These are phyloP conservation scores for Chrysanthemum lavandulifolium DNA, from an alignment of 129 eudicot genomes.

Conservation along the genomic window DNA sequence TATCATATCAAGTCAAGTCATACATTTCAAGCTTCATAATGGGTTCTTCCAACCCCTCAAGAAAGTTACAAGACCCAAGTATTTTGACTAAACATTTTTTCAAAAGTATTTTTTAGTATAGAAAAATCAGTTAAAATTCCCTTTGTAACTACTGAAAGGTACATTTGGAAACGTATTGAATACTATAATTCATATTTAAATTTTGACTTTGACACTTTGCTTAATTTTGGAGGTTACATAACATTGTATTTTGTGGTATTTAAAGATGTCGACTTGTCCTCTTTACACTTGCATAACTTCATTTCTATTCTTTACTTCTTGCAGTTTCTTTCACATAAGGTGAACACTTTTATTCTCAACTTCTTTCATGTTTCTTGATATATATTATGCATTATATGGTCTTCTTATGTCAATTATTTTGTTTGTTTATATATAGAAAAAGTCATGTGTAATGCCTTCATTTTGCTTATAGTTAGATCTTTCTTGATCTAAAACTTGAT, in stretches of 20 bases:
- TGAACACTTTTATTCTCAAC: background rate
- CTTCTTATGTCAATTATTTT: background rate
- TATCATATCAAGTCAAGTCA: conserved; percentile 5
- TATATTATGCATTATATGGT: background rate
- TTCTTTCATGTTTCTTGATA: conserved; percentile 6
- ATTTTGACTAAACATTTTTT: background rate
- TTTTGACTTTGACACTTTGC: conserved; percentile 50
- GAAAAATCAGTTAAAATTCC: conserved; percentile 30
- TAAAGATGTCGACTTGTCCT: conserved; percentile 23
- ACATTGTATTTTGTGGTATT: conserved; percentile 28
- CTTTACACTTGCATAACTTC: conserved; percentile 19
- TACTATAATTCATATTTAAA: conserved; percentile 22
- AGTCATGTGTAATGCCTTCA: background rate
- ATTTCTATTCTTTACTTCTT: conserved; percentile 9
- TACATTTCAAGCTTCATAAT: background rate
- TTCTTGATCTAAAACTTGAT: background rate
- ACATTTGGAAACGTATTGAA: conserved; percentile 42
- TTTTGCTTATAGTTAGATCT: background rate
- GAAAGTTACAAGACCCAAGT: background rate
- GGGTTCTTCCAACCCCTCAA: conserved; percentile 8
- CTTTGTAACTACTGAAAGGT: conserved; percentile 52
- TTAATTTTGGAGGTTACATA: conserved; percentile 36
- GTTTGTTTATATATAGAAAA: background rate
- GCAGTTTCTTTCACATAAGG: conserved; percentile 26
- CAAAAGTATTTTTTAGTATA: too few relatives aligned